A percentile compares a stretch with the other conserved stretches of the same genome.
Conservation (phyloP, 2,329 filamentous ascomycete genomes). For the Ophiostoma ips region DNA sequence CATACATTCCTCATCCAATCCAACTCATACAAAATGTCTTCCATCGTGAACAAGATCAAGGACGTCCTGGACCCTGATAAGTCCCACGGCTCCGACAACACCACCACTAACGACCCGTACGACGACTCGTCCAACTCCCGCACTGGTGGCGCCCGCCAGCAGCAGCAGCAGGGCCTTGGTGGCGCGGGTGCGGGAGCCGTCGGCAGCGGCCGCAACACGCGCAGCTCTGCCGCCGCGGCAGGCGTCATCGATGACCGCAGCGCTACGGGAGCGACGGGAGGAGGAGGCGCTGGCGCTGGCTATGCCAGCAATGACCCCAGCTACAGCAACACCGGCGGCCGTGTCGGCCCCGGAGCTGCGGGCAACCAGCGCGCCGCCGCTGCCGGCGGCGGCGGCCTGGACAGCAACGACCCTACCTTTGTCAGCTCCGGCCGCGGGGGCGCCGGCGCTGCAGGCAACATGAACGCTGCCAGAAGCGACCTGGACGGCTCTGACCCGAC, state of each 20-base stretch:
- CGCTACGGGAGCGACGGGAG: slow-evolving; percentile 26
- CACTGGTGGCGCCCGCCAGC: slow-evolving; percentile 3
- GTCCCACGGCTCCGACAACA: slow-evolving; percentile 8
- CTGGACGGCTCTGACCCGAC: slow-evolving; percentile 19
- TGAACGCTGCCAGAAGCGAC: slow-evolving; percentile 9
- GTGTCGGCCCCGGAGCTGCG: slow-evolving; percentile 6
- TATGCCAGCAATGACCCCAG: slow-evolving; percentile 18
- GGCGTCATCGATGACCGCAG: not conserved
- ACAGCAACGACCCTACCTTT: not conserved
- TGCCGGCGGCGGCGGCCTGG: not conserved
- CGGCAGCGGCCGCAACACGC: slow-evolving; percentile 11
- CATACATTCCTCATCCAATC: not conserved
- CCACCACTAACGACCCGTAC: slow-evolving; percentile 10
- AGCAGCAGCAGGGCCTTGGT: not conserved
- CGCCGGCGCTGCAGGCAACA: not conserved
- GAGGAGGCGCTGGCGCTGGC: slow-evolving; percentile 19
- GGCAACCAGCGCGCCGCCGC: not conserved
- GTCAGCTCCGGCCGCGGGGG: not conserved
- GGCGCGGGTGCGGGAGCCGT: not conserved
- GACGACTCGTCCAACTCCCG: slow-evolving; percentile 15
- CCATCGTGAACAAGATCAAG: slow-evolving; percentile 46
- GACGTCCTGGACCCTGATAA: slow-evolving; percentile 30
- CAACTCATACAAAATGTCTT: slow-evolving; percentile 33
- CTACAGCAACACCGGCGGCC: slow-evolving; percentile 27
- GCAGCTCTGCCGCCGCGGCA: not conserved